Evolutionary conservation across 441 rosid genomes (phyloP), one percentile per base, ranked within the genome.

Genomic region (Aleurites moluccanus): DNA sequence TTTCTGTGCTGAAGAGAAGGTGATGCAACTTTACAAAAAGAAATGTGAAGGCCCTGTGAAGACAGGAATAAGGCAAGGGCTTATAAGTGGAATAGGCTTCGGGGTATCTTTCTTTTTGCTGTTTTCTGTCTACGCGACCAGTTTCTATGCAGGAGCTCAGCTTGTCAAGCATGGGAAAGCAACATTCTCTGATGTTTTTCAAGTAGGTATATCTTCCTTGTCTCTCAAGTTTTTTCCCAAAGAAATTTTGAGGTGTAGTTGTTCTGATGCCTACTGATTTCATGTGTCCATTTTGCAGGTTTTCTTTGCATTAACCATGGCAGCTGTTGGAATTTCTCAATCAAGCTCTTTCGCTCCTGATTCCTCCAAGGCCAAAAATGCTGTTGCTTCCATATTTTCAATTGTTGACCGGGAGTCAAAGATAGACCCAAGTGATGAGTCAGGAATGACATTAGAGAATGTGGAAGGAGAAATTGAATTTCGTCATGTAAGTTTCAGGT

Each of bases 1-100:
- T 6, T 93, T 88, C 83, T 86, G 94, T 77, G 92, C 92, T 0
- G 98, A 91, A 75, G 92, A 89, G 82, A 93, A 84, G 82, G 89
- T 92, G 80, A 86, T 85, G 88, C 73, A 91, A 62, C 81, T 86
- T 66, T 91, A 91, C 75, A 49, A 73, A 74, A 76, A 75, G 82
- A 91, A 90, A 84, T 90, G 96, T 69, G 87, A 87, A 79, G 92
- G 82, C 62, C 96, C 98, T 30, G 28, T 87, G 85, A 87, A 67
- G 69, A 73, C 89, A 6, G 96, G 97, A n/a, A 81, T 89, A 61
- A 87, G 87, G 75, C 92, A 76, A 70, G 98, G 97, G 44, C 52
- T 90, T 63, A 77, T 87, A 60, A 88, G 96, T 65, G 97, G 97
- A 62, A 64, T 77, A 8, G 89, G 92, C 42, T 90, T 88, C 2